Conservation (phyloP, 352 stramenopile species). For the Phytopythium ostracodes region DNA sequence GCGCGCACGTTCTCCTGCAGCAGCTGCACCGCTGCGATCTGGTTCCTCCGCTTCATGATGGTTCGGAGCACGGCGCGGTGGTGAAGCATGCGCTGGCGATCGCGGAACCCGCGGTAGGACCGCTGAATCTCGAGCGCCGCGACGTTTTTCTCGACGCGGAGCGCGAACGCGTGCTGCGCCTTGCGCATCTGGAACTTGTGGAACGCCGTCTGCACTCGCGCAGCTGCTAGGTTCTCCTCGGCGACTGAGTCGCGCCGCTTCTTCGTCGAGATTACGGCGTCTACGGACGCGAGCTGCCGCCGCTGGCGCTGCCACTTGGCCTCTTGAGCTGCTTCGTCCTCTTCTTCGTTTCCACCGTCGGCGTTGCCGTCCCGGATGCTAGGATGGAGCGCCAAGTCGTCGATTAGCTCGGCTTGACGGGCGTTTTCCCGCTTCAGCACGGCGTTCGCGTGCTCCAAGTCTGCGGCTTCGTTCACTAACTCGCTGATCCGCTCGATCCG, state of each 20-base stretch:
- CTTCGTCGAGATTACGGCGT: constrained; percentile 9
- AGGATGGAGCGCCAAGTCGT: not conserved
- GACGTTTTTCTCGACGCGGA: constrained; percentile 43
- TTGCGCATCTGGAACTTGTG: constrained; percentile 57
- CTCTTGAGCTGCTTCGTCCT: constrained; percentile 26
- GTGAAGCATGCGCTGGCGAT: constrained; percentile 44
- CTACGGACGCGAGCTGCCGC: constrained; percentile 7
- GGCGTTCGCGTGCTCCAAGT: constrained; percentile 14
- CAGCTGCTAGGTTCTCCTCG: constrained; percentile 48
- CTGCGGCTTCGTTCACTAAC: not conserved
- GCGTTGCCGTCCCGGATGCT: constrained; percentile 5
- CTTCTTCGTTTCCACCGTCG: constrained; percentile 8
- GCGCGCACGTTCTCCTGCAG: constrained; percentile 63
- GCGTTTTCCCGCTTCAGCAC: constrained; percentile 14
- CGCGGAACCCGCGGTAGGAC: constrained; percentile 54
- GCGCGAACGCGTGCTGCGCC: constrained; percentile 37
- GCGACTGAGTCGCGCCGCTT: constrained; percentile 26
- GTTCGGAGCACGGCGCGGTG: constrained; percentile 49
- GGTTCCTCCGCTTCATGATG: constrained; percentile 36
- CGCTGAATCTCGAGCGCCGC: constrained; percentile 64
- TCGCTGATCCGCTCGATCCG: not conserved
- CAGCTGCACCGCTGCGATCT: constrained; percentile 51
- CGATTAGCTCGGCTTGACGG: not conserved
- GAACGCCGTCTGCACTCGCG: constrained; percentile 46
- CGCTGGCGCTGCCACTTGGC: constrained; percentile 32